Base-by-base conservation (phyloP, 495 filamentous ascomycete species). In the Trichoderma asperelloides region DNA sequence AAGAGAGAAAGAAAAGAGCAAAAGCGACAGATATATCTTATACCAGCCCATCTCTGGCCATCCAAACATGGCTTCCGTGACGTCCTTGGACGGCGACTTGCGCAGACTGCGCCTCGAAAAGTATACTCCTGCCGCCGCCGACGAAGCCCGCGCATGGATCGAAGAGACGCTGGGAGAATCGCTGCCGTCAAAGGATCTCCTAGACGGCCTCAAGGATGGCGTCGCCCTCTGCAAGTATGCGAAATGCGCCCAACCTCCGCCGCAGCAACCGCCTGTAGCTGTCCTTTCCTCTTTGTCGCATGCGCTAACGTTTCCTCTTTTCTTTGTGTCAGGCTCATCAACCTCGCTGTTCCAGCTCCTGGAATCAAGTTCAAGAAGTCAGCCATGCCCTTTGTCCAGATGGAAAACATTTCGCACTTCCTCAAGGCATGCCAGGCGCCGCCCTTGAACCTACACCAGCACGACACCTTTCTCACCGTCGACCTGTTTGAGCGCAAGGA, bases 391-490 rank as follows among this genome's bases (percentile, higher is more conserved):
- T 98, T 98, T 77, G 93, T 98, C 40, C 96, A 98, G 77, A 98
- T 97, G 95, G 95, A 99, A 75, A 98, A 99, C 72, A 97, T 99
- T 73, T 96, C 94, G 11, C 91, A 95, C 74, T 99, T 97, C 79
- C 87, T 99, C 62, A 87, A 86, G 70, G 91, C 92, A 63, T 92
- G 92, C 78, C 89, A 96, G 75, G 78, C 82, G 47, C 86, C 90
- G 33, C 95, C 96, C 3, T 81, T 99, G 40, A 91, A 87, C 75
- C 85, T 99, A 45, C 92, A 91, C 39, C 86, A 94, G 4, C 96
- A 98, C 79, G 96, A 99, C 75, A 85, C 93, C 69, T 99, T 99
- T 78, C 86, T 97, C 67, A 99, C 96, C 3, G 96, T 98, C 70
- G 96, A 99, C 78, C 86, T 99, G 57, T 98, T 90, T 81, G 96